Conservation (phyloP, 371 early-diverging fungal genomes). For the Furculomyces boomerangus region DNA sequence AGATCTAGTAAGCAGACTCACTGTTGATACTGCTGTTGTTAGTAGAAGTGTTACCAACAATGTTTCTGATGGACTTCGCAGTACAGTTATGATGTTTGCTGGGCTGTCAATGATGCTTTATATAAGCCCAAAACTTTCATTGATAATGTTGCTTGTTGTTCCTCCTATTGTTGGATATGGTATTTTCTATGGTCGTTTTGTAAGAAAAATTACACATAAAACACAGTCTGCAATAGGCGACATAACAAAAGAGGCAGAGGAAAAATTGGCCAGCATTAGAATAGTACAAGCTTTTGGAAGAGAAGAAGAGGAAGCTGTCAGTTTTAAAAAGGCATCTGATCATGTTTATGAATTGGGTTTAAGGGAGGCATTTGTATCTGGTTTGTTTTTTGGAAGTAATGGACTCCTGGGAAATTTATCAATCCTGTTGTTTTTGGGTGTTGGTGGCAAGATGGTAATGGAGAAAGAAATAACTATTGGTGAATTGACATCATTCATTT, state of each 20-base stretch:
- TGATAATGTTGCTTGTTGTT: constrained; percentile 55
- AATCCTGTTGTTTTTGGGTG: constrained; percentile 52
- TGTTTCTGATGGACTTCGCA: constrained; percentile 58
- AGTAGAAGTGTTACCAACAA: constrained; percentile 61
- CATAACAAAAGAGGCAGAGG: constrained; percentile 56
- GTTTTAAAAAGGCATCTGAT: constrained; percentile 32
- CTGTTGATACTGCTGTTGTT: constrained; percentile 52
- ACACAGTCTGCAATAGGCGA: constrained; percentile 55
- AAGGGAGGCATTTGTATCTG: constrained; percentile 50
- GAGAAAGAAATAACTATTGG: constrained; percentile 49
- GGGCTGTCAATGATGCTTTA: constrained; percentile 53
- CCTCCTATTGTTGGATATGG: constrained; percentile 56
- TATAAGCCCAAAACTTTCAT: constrained; percentile 47
- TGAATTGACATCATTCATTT: constrained; percentile 58
- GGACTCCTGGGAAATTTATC: constrained; percentile 59
- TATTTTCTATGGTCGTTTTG: constrained; percentile 50
- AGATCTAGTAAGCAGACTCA: constrained; percentile 58
- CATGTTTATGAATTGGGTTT: constrained; percentile 39
- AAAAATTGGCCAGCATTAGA: constrained; percentile 45
- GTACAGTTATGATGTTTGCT: constrained; percentile 31
- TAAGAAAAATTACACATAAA: constrained; percentile 37
- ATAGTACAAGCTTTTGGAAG: constrained; percentile 62
- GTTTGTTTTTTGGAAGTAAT: constrained; percentile 54
- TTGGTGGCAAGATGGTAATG: constrained; percentile 57
- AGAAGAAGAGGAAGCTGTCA: constrained; percentile 34